Evolutionary conservation across 345 rosid species (phyloP).

Genomic region (Eutrema heterophyllum): DNA sequence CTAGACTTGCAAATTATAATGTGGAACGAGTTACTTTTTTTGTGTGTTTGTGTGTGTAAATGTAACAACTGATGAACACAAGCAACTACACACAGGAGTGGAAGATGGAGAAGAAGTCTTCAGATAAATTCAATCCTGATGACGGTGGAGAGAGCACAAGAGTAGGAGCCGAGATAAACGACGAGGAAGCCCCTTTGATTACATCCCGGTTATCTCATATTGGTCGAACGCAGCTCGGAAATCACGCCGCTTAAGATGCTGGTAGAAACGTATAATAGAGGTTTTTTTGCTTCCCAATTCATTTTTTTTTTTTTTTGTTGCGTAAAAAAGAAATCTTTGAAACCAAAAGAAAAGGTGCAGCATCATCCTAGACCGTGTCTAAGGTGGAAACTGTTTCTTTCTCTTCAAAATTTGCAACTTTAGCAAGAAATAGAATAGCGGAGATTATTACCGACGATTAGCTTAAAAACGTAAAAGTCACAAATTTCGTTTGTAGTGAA

Average conservation of each 20-base stretch:
- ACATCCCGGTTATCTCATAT: slow-evolving; percentile 70
- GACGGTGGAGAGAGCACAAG: slow-evolving; percentile 37
- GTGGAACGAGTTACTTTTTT: background rate
- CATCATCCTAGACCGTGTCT: background rate
- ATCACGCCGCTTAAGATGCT: slow-evolving; percentile 10
- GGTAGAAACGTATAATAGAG: background rate
- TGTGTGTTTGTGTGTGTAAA: background rate
- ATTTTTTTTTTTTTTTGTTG: background rate
- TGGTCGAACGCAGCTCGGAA: slow-evolving; percentile 71
- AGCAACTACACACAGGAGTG: slow-evolving; percentile 55
- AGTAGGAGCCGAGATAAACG: slow-evolving; percentile 41
- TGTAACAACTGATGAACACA: slow-evolving; percentile 9
- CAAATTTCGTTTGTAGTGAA: slow-evolving; percentile 22
- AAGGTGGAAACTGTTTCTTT: background rate
- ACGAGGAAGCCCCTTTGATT: slow-evolving; percentile 83
- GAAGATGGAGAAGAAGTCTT: slow-evolving; percentile 93
- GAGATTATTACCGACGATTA: background rate
- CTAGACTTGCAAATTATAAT: background rate
- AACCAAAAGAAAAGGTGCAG: background rate
- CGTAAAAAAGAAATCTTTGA: background rate
- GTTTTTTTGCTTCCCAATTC: slow-evolving; percentile 7
- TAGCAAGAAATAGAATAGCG: slow-evolving; percentile 12
- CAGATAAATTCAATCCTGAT: slow-evolving; percentile 58
- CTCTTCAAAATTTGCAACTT: background rate
- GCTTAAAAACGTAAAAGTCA: background rate